Conservation (phyloP, 129 eudicot species). For the Mikania micrantha region DNA sequence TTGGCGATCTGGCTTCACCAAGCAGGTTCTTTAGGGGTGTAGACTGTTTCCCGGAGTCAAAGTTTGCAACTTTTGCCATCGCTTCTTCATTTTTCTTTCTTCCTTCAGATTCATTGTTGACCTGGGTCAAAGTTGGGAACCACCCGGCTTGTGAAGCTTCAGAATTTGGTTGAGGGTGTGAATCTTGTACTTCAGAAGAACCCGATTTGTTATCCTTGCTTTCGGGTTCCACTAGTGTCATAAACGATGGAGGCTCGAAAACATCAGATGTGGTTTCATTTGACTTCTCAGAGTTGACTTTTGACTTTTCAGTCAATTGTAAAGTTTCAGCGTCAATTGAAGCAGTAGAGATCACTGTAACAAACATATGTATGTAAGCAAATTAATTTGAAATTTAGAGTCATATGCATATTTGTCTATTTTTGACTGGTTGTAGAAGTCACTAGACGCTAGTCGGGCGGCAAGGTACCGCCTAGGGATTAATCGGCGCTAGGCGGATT, state of each 20-base stretch:
- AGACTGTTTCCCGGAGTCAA: constrained; percentile 51
- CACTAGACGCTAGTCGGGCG: too few relatives aligned
- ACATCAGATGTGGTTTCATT: constrained; percentile 30
- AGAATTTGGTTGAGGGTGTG: constrained; percentile 27
- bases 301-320: constrained; percentile 17
- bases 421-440: too few relatives aligned
- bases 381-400: neutral
- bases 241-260: constrained; percentile 45
- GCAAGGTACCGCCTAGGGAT: too few relatives aligned
- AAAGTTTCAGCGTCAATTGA: constrained; percentile 30
- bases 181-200: constrained; percentile 28
- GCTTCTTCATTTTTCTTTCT: constrained; percentile 66
- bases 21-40: constrained; percentile 57
- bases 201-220: constrained; percentile 15
- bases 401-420: neutral
- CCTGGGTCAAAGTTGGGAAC: constrained; percentile 33
- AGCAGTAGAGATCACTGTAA: constrained; percentile 45
- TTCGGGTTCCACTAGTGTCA: constrained; percentile 42
- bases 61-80: constrained; percentile 61
- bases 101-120: constrained; percentile 47
- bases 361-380: constrained; percentile 19
- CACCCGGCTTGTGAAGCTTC: constrained; percentile 26
- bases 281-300: constrained; percentile 25
- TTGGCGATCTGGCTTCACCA: constrained; percentile 57
- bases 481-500: too few relatives aligned